These are phyloP conservation scores for Drechslerella stenobrocha DNA, from an alignment of 2,329 filamentous ascomycete species.

Conservation along the genomic window DNA sequence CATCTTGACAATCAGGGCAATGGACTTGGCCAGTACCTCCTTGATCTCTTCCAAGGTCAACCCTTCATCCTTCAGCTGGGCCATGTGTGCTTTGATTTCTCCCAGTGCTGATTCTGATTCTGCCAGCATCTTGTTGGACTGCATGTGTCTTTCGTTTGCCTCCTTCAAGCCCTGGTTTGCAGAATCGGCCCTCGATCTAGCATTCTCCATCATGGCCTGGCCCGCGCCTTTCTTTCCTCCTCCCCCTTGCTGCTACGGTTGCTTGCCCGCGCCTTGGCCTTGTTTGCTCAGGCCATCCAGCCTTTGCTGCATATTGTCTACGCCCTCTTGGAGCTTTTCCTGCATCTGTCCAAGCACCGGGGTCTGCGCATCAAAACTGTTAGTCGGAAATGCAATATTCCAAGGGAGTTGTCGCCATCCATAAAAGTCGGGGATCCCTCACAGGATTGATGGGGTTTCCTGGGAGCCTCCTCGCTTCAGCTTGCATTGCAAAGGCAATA, in stretches of 20 bases:
- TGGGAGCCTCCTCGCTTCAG: background rate
- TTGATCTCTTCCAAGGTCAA: background rate
- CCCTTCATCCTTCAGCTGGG: background rate
- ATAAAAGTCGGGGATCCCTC: background rate
- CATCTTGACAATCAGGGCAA: background rate
- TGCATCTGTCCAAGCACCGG: constrained; percentile 5
- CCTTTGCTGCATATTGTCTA: background rate
- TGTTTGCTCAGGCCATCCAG: background rate
- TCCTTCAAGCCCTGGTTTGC: constrained; percentile 4
- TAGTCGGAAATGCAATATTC: background rate
- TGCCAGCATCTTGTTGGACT: constrained; percentile 7
- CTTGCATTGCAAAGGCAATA: constrained; percentile 2
- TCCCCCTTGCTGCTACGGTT: background rate
- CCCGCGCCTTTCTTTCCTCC: constrained; percentile 1
- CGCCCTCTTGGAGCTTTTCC: background rate
- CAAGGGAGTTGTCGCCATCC: too few relatives aligned
- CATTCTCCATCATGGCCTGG: constrained; percentile 9
- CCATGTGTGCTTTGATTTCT: constrained; percentile 2
- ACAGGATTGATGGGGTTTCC: constrained; percentile 4
- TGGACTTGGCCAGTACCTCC: background rate
- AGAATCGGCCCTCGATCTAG: constrained; percentile 1
- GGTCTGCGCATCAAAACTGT: background rate
- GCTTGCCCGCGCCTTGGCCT: background rate
- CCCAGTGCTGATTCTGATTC: background rate
- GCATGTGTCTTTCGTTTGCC: constrained; percentile 1